A percentile compares a stretch with the other conserved stretches of the same genome.
phyloP scores from a whole-genome alignment of 805 yeast genomes.

The Jamesozyma rosinii region DNA sequence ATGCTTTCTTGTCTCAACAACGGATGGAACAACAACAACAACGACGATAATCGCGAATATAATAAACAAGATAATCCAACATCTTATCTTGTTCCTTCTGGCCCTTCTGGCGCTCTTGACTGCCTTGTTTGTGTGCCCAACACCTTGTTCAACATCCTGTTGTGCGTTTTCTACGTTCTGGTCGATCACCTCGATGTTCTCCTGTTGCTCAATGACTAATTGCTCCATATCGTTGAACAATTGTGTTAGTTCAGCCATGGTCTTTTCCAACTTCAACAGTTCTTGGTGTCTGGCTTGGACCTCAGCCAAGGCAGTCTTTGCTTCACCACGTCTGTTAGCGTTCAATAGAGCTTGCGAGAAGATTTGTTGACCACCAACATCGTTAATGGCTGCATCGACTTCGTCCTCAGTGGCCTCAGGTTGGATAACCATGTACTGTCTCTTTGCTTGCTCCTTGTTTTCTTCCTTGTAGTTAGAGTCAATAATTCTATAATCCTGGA shows the following conservation, averaged over 20 bases:
- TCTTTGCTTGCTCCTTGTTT: slow-evolving; percentile 78
- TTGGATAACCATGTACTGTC: slow-evolving; percentile 84
- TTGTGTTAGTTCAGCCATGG: slow-evolving; percentile 92
- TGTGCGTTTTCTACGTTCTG: slow-evolving; percentile 77
- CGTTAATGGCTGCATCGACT: slow-evolving; percentile 76
- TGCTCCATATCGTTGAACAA: slow-evolving; percentile 94
- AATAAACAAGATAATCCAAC: slow-evolving; percentile 53
- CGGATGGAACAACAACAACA: slow-evolving; percentile 48
- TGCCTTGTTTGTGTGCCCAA: slow-evolving; percentile 87
- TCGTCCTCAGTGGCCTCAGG: slow-evolving; percentile 80
- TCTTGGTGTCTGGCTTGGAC: slow-evolving; percentile 94
- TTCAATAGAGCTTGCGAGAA: slow-evolving; percentile 87
- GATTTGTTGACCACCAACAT: slow-evolving; percentile 78
- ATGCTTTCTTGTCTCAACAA: slow-evolving; percentile 26
- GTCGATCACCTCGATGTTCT: slow-evolving; percentile 71
- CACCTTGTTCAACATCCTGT: slow-evolving; percentile 85
- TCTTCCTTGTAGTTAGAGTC: slow-evolving; percentile 82
- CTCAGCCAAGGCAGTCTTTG: slow-evolving; percentile 88
- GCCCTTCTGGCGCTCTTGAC: slow-evolving; percentile 80
- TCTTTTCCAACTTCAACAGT: slow-evolving; percentile 85
- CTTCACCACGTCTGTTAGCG: slow-evolving; percentile 87
- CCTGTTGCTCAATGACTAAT: slow-evolving; percentile 91
- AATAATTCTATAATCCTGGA: slow-evolving; percentile 76
- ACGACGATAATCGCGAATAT: slow-evolving; percentile 57
- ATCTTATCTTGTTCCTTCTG: slow-evolving; percentile 84